phyloP scores from a whole-genome alignment of 208 protist species.

The Lotmaria passim region DNA sequence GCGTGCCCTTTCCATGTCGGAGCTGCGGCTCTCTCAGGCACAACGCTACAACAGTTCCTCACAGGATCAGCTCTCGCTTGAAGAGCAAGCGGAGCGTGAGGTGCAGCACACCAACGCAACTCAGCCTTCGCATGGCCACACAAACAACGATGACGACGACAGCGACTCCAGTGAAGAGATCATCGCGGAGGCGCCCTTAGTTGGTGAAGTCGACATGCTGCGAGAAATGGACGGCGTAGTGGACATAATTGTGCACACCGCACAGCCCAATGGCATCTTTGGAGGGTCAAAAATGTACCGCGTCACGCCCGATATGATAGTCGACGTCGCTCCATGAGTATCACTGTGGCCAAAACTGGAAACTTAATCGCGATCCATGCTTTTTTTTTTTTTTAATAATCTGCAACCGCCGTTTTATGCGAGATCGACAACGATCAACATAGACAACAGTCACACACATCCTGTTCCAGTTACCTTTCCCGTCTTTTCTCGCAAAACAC shows the following conservation, averaged over 20 bases:
- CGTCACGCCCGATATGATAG: slow-evolving; percentile 30
- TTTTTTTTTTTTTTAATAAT: slow-evolving; percentile 14
- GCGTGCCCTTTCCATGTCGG: slow-evolving; percentile 17
- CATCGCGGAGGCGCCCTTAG: slow-evolving; percentile 18
- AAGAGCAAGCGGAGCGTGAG: no score
- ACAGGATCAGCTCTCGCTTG: no score
- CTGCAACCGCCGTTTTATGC: no score
- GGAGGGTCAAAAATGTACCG: slow-evolving; percentile 34
- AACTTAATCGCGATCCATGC: no score
- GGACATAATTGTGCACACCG: slow-evolving; percentile 25
- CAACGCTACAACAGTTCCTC: not conserved
- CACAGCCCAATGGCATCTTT: slow-evolving; percentile 31
- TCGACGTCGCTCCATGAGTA: slow-evolving; percentile 15
- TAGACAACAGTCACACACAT: not conserved
- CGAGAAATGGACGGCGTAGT: slow-evolving; percentile 23
- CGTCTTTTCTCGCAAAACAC: no score
- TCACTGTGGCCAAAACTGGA: no score
- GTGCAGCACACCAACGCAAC: no score
- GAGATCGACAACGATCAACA: not conserved
- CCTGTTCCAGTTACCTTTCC: no score
- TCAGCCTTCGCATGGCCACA: no score
- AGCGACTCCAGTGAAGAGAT: slow-evolving; percentile 21
- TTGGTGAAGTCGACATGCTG: slow-evolving; percentile 18
- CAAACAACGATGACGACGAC: not conserved
- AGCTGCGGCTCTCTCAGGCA: not conserved